Base-by-base conservation (phyloP, 2,329 filamentous ascomycete genomes). In the Pseudovirgaria hyperparasitica region DNA sequence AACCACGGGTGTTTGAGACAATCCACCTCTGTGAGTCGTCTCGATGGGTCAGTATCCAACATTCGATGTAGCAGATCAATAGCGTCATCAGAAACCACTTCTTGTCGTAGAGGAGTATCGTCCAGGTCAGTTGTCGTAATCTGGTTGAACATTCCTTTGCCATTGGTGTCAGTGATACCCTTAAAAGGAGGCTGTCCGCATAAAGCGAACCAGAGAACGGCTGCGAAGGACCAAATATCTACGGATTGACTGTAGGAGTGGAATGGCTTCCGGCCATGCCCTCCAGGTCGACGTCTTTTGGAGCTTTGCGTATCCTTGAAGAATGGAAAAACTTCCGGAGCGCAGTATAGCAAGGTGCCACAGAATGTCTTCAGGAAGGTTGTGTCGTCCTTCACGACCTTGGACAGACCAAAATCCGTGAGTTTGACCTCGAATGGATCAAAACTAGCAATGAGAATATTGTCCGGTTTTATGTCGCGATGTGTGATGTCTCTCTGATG, bases 391-490 rank as follows among this genome's bases (percentile, higher is more conserved):
- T 85, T 79, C 23, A 93, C 76, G 52, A 92, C 86, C 50, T 98
- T 98, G 3, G 90, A 96, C 4, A 98, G 60, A 28, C 90, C 90
- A 58, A 98, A 98, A 49, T 98, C 90, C 0, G 90, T 93, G 9
- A 98, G 63, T 54, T 98, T 96, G 41, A 96, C 78, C 9, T 71
- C 64, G 25, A 93, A 70, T 0, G 86, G 85, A 5, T 76, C 62
- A 7, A 72, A 50, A 1, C 73, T 76, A 8, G 75, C 65, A 39
- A 96, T 81, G 21, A 98, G 65, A 34, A 98, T 94, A 45, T 98
- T 98, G 61, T 98, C 90, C 0, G 90, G 90, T 50, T 98, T 98
- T 46, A 98, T 85, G 52, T 98, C 90, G n/a, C 90, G 79, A 55
- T 98, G 90, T 0, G 87, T 96, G 41, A 98, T 94, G 46, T 79